Evolutionary conservation across 2,329 filamentous ascomycete species (phyloP).

Genomic region (Pseudonectria foliicola): DNA sequence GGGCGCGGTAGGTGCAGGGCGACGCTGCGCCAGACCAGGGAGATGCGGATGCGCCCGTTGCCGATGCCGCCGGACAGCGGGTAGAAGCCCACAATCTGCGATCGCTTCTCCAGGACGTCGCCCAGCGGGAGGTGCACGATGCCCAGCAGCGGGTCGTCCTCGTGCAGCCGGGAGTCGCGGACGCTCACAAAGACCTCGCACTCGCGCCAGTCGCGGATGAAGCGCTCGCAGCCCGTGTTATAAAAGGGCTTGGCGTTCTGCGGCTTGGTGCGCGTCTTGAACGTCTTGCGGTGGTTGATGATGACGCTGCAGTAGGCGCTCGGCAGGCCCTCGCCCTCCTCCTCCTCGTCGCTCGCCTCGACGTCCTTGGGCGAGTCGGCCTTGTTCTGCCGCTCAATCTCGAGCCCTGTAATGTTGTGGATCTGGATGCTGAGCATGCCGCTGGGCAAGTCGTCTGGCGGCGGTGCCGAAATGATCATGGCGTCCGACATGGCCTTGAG

Average conservation of each 20-base stretch:
- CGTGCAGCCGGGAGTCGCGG: conserved; percentile 59
- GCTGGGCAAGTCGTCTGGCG: conserved; percentile 52
- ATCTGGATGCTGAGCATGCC: conserved; percentile 65
- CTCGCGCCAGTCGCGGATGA: conserved; percentile 60
- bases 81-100: conserved; percentile 59
- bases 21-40: conserved; percentile 66
- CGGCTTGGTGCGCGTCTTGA: conserved; percentile 67
- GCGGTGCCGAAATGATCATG: conserved; percentile 62
- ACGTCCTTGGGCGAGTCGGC: conserved; percentile 37
- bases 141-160: conserved; percentile 63
- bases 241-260: conserved; percentile 74
- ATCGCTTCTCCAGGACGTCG: conserved; percentile 54
- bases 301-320: conserved; percentile 68
- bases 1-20: conserved; percentile 52
- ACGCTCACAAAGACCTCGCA: conserved; percentile 63
- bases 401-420: conserved; percentile 64
- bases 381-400: conserved; percentile 54
- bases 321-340: conserved; percentile 57
- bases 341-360: conserved; percentile 47
- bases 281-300: conserved; percentile 63
- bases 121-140: conserved; percentile 61
- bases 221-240: conserved; percentile 68
- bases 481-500: conserved; percentile 53
- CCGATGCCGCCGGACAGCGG: conserved; percentile 67
- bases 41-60: conserved; percentile 60